Evolutionary conservation across 768 basidiomycete genomes (phyloP), one percentile per base, ranked within the genome.

Genomic region (Clitopilus passeckerianus): DNA sequence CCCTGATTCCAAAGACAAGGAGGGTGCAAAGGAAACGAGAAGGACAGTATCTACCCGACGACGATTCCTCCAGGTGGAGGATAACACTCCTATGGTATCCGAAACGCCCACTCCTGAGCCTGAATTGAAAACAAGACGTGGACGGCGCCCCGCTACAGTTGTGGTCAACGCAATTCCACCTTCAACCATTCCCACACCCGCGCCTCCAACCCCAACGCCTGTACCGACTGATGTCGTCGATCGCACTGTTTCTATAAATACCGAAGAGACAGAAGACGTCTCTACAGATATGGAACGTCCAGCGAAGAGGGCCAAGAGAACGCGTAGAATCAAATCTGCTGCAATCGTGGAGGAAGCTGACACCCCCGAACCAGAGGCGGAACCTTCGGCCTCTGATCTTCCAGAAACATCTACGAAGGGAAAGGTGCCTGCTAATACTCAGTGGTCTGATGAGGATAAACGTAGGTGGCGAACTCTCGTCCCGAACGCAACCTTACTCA

Each of bases 371-470:
- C 59, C 65, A 5, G 71, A 71, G n/a, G 59, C 63, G 5, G 73
- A 74, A 57, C 63, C 72, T 23, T 57, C 65, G 34, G 68, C 53
- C 62, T 20, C 41, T 56, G 34, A 62, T 27, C 30, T 67, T 68
- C 60, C 57, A 57, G 63, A 57, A 63, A 68, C 7, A 67, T 75
- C 53, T 75, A 58, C 65, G 63, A 60, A 70, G 60, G 64, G 60
- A 43, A 14, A 58, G 59, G 34, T 12, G 5, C 37, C 60, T 55
- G 44, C 65, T n/a, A 60, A 68, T 27, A 72, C 70, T 37, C 79
- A 80, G 53, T 90, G 89, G 88, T 82, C 84, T 2, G 82, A 83
- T 8, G 82, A 85, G 34, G 90, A 92, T 65, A 86, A 85, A 75
- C 77, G 85, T 85, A 59, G 65, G 79, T 71, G 15, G 33, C 54